Percentiles rank a stretch among this genome's conserved stretches.
Evolutionary conservation across 129 eudicot species (phyloP).

Genomic region (Logfia minima): DNA sequence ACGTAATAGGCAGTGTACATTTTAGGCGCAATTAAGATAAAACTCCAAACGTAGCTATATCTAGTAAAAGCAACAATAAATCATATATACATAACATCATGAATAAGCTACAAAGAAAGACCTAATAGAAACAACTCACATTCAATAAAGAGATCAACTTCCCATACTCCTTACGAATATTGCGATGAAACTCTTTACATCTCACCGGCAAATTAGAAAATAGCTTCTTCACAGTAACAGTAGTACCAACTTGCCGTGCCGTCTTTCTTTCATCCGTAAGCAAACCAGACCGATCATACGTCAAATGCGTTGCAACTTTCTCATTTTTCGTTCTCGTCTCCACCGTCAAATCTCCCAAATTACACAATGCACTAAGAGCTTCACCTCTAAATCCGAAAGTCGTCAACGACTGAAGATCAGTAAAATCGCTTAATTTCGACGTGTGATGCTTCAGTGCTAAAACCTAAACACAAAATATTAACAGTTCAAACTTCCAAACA

Average conservation of each 20-base stretch:
- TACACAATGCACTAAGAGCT: conserved; percentile 86
- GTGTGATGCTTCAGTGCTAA: conserved; percentile 96
- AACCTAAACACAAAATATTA: conserved; percentile 41
- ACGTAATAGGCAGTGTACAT: not conserved
- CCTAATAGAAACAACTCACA: conserved; percentile 50
- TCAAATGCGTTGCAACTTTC: conserved; percentile 78
- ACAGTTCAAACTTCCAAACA: not conserved
- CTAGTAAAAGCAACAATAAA: not conserved
- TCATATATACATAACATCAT: not conserved
- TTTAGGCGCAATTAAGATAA: not conserved
- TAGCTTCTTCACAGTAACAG: conserved; percentile 83
- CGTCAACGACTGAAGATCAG: conserved; percentile 81
- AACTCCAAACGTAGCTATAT: not conserved
- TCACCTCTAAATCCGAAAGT: conserved; percentile 98
- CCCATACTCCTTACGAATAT: conserved; percentile 94
- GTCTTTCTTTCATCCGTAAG: conserved; percentile 65
- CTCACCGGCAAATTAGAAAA: conserved; percentile 88
- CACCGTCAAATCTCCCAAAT: conserved; percentile 75
- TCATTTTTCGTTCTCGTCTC: conserved; percentile 82
- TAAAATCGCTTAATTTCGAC: conserved; percentile 76
- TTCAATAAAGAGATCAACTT: conserved; percentile 73
- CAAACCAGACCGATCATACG: conserved; percentile 70
- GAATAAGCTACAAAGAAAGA: conserved; percentile 13
- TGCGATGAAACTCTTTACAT: conserved; percentile 86
- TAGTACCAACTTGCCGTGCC: conserved; percentile 91